Evolutionary conservation across 441 rosid genomes (phyloP), one percentile per base, ranked within the genome.

Genomic region (Pelargonium australe): DNA sequence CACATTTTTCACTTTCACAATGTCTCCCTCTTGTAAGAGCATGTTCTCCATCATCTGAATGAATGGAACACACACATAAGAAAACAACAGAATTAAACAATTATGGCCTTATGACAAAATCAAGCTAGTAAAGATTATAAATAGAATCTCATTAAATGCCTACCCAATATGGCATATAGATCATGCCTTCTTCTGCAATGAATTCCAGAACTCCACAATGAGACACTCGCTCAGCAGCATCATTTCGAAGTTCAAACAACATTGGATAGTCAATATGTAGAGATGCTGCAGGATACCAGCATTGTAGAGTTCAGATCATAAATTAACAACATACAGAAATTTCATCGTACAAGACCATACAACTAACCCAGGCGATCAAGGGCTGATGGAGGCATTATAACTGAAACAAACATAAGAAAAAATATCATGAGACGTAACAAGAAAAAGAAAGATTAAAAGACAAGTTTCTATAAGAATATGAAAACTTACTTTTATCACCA

Each of bases 301-400:
- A 1, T 41, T 23, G 13, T 31, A 37, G 62, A 53, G 14, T 17
- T 53, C 60, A 53, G 60, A 14, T 6, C 17, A 53, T 53, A 53
- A 51, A 53, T n/a, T 53, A 14, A 17, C 3, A 0, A 53, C 60
- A 37, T 37, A 37, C 41, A 37, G 41, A 47, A 47, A 53, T 53
- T n/a, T 53, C 60, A 53, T 53, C 5, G 7, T 16, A 53, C 5
- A 53, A 13, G 60, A 53, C 16, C 60, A 53, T 13, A 14, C 14
- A 51, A 70, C 84, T 74, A 34, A 86, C 90, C 90, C 45, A 88
- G 89, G 66, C 85, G 85, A 81, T 84, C 83, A 7, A 88, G 86
- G 72, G 93, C 93, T 0, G 90, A 88, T 19, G 85, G 86, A 70
- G 90, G 89, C 90, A 85, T 86, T 41, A 88, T 77, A 80, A 84